Evolutionary conservation across 441 rosid species (phyloP), one percentile per base, ranked within the genome.

Genomic region (Daphne laureola): DNA sequence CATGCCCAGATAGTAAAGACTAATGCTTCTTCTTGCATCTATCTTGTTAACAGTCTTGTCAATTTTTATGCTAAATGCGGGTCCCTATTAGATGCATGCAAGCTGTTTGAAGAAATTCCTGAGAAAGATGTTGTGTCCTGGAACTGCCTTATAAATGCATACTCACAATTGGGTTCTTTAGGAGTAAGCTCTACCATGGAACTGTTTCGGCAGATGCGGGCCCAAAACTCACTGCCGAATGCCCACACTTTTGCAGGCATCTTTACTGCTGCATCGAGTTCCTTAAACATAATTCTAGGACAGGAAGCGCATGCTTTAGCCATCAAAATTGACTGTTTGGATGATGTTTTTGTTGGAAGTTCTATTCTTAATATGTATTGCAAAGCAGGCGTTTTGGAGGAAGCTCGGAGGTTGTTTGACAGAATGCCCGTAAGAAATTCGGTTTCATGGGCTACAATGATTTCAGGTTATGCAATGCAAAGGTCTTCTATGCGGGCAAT

Each of bases 71-170:
- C 87, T 46, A 90, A 83, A 62, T 83, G 89, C 59, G 82, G 78
- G 14, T 67, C 67, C 38, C 49, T 87, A 43, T 51, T 58, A 14
- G 66, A 56, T 57, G 94, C 97, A 54, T 66, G 57, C 51, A 69
- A 69, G 46, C 74, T 84, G 8, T 90, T 90, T 58, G 76, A 74
- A 9, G 47, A 49, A 50, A 78, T 85, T 52, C 54, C 21, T 17
- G 46, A 67, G 62, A 85, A 69, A 64, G 96, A 83, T 59, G 79
- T 83, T 2, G 78, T 81, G 43, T 84, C 94, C 4, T 85, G 90
- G 91, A 90, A 84, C 57, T 83, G 81, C 62, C 84, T 90, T 67
- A 83, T 90, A 62, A 87, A 81, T 67, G 90, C 78, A 13, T 80
- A 78, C 68, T 77, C 88, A 12, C 89, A 72, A 69, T 67, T 67